Percentiles rank a stretch among this genome's conserved stretches.
Conservation (phyloP, 2,329 filamentous ascomycete genomes). For the Plectosphaerella sp. region DNA sequence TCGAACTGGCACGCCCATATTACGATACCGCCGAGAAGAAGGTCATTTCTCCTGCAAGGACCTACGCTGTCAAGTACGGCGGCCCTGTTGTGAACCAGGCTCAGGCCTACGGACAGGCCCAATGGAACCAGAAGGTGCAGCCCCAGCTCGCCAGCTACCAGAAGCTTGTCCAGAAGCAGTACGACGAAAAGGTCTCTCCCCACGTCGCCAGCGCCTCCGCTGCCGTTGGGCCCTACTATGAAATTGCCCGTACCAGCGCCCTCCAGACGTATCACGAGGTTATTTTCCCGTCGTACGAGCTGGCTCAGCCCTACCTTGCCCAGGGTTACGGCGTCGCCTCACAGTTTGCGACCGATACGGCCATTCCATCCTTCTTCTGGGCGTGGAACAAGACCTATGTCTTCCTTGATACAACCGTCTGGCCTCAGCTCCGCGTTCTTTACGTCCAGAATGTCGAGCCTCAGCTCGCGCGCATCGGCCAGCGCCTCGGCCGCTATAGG, state of each 20-base stretch:
- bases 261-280: conserved; percentile 67
- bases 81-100: conserved; percentile 68
- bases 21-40: conserved; percentile 56
- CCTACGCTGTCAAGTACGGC: conserved; percentile 67
- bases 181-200: conserved; percentile 67
- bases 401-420: conserved; percentile 73
- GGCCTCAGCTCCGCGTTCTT: conserved; percentile 74
- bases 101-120: conserved; percentile 58
- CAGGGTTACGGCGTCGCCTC: conserved; percentile 65
- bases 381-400: conserved; percentile 63
- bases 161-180: conserved; percentile 56
- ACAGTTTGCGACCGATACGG: conserved; percentile 62
- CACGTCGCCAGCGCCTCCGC: conserved; percentile 61
- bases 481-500: conserved; percentile 76
- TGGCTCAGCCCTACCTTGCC: conserved; percentile 68
- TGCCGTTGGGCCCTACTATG: conserved; percentile 67
- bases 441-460: conserved; percentile 94
- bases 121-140: conserved; percentile 76
- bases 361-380: conserved; percentile 68
- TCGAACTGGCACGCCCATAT: conserved; percentile 74
- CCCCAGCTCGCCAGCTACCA: conserved; percentile 69
- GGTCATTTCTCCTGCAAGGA: conserved; percentile 65
- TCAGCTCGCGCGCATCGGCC: conserved; percentile 85
- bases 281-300: conserved; percentile 70
- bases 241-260: conserved; percentile 56